Base-by-base conservation (phyloP, 1,284 basidiomycete species). In the Volvariella volvacea region DNA sequence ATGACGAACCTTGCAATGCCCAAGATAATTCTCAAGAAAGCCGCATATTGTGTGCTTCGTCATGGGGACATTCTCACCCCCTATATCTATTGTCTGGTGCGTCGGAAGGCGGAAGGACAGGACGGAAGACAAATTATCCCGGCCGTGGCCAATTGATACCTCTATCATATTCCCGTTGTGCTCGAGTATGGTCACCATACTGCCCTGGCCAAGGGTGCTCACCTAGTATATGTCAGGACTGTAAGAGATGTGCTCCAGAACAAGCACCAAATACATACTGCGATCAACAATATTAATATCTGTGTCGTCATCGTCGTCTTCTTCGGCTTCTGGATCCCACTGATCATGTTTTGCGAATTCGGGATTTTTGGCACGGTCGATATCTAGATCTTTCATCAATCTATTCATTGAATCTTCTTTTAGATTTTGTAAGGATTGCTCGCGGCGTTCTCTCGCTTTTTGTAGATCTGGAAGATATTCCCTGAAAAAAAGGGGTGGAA, bases 381-480 rank as follows among this genome's bases (percentile, higher is more conserved):
- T 73, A 7, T 77, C 76, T 56, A 98, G 83, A 65, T 98, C 95
- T 48, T 77, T 74, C 83, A 97, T 87, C 49, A 97, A 67, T 22
- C 85, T 73, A 50, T 78, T 80, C 64, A 98, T 72, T 19, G 90
- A 89, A 46, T 89, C 85, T 48, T 86, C 74, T 61, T 90, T 88
- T 51, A 75, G 71, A 43, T 78, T 79, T 54, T 82, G 72, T 15
- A 89, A 66, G 8, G 78, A 71, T 54, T 80, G 75, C 47, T 84
- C 85, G 48, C 77, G 74, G 1, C 70, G 66, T 7, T 70, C 70
- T 20, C 71, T 71, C 15, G 90, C 77, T 38, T 83, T 78, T 44
- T 87, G 77, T 2, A 99, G 76, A 58, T 97, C 92, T 0, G 94
- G 93, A 37, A 92, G 76, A 63, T 98, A 98, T 50, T 94, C 90